phyloP scores from a whole-genome alignment of 2,329 filamentous ascomycete species.

The Metarhizium humberi region DNA sequence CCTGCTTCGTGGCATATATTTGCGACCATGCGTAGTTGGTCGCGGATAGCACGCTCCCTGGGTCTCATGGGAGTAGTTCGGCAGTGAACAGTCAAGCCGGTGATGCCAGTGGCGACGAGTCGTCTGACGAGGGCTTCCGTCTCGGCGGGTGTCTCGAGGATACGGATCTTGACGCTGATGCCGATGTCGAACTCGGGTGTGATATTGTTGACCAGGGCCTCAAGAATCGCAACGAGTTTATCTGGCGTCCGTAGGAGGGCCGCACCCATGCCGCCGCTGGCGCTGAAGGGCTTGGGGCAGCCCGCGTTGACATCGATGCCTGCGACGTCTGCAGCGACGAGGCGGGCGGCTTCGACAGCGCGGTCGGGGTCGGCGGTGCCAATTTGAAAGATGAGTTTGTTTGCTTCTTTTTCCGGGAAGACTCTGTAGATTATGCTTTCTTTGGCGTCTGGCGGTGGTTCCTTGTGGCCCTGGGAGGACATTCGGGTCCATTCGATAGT shows the following conservation, averaged over 20 bases:
- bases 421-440: constrained; percentile 76
- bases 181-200: constrained; percentile 73
- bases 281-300: constrained; percentile 97
- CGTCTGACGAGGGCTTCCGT: constrained; percentile 70
- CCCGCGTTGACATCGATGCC: constrained; percentile 97
- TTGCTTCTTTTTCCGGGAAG: constrained; percentile 66
- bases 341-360: constrained; percentile 73
- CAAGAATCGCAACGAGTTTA: constrained; percentile 71
- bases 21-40: constrained; percentile 76
- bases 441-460: constrained; percentile 40
- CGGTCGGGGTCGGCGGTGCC: constrained; percentile 76
- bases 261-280: constrained; percentile 88
- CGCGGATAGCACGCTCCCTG: constrained; percentile 75
- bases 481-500: constrained; percentile 79
- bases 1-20: constrained; percentile 73
- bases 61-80: constrained; percentile 94
- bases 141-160: constrained; percentile 66
- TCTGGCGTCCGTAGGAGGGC: constrained; percentile 82
- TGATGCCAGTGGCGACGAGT: constrained; percentile 82
- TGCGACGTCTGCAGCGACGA: constrained; percentile 79
- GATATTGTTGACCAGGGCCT: constrained; percentile 71
- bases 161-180: constrained; percentile 92
- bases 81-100: constrained; percentile 86
- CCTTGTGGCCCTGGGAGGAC: constrained; percentile 59
- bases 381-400: constrained; percentile 79